A percentile compares a stretch with the other conserved stretches of the same genome.
These are phyloP conservation scores for Pestalotiopsis sp. DNA, from an alignment of 2,329 filamentous ascomycete species.

Conservation along the genomic window DNA sequence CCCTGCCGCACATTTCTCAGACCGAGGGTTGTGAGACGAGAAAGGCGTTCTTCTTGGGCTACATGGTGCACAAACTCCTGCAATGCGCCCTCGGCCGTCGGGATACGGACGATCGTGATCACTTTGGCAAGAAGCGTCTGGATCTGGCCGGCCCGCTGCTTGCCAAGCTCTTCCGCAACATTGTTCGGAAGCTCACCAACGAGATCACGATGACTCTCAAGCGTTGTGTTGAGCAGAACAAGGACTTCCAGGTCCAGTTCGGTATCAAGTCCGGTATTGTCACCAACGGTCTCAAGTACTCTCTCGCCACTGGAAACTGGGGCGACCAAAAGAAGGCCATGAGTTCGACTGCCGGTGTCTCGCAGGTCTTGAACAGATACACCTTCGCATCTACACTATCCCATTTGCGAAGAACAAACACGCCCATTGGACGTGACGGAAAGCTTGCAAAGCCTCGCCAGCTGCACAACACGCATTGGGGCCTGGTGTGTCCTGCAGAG, in stretches of 20 bases:
- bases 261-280: constrained; percentile 91
- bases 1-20: constrained; percentile 95
- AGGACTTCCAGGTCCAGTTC: constrained; percentile 87
- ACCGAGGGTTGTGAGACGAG: constrained; percentile 90
- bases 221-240: constrained; percentile 85
- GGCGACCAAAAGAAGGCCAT: constrained; percentile 99
- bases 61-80: constrained; percentile 96
- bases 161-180: constrained; percentile 91
- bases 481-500: constrained; percentile 93
- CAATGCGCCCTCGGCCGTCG: constrained; percentile 91
- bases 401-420: constrained; percentile 96
- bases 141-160: constrained; percentile 93
- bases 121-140: constrained; percentile 97
- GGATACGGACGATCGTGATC: constrained; percentile 95
- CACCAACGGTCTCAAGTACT: constrained; percentile 94
- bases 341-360: constrained; percentile 93
- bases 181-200: constrained; percentile 88
- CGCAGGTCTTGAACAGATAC: constrained; percentile 96
- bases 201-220: constrained; percentile 92
- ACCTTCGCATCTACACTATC: constrained; percentile 96
- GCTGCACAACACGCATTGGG: constrained; percentile 98
- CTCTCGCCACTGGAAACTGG: constrained; percentile 97
- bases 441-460: constrained; percentile 98
- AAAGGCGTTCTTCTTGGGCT: constrained; percentile 97
- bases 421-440: constrained; percentile 94